Evolutionary conservation across 2,329 filamentous ascomycete species (phyloP).

Genomic region (Venturia nashicola): DNA sequence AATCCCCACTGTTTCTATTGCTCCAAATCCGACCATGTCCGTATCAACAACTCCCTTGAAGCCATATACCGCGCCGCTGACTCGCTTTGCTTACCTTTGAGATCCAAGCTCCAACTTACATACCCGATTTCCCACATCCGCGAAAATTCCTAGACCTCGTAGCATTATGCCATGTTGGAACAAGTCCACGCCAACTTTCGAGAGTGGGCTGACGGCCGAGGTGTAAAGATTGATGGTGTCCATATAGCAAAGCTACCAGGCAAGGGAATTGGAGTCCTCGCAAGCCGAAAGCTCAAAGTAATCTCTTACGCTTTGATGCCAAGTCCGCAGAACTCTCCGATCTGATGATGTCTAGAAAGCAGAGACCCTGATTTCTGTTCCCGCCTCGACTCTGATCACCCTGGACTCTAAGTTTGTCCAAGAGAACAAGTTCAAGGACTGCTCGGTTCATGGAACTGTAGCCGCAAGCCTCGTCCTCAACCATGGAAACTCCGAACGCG

Average conservation of each 20-base stretch:
- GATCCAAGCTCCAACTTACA: not conserved
- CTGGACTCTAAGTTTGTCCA: constrained; percentile 43
- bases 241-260: constrained; percentile 54
- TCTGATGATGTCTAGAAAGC: constrained; percentile 32
- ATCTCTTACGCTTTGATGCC: constrained; percentile 1
- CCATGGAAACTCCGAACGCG: constrained; percentile 27
- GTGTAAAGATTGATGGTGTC: constrained; percentile 56
- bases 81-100: not conserved
- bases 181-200: constrained; percentile 2
- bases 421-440: constrained; percentile 35
- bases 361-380: constrained; percentile 53
- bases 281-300: constrained; percentile 55
- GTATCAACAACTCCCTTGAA: no score
- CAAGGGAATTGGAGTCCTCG: constrained; percentile 67
- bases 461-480: constrained; percentile 52
- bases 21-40: no score
- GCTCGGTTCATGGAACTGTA: constrained; percentile 58
- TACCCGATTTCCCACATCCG: not conserved
- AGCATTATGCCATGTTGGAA: not conserved
- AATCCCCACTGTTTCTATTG: no score
- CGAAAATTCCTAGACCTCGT: not conserved
- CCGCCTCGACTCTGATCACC: constrained; percentile 50
- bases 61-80: no score
- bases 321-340: constrained; percentile 12
- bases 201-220: constrained; percentile 39